Evolutionary conservation across 108 stramenopile species (phyloP).

Genomic region (Parietichytrium sp.): DNA sequence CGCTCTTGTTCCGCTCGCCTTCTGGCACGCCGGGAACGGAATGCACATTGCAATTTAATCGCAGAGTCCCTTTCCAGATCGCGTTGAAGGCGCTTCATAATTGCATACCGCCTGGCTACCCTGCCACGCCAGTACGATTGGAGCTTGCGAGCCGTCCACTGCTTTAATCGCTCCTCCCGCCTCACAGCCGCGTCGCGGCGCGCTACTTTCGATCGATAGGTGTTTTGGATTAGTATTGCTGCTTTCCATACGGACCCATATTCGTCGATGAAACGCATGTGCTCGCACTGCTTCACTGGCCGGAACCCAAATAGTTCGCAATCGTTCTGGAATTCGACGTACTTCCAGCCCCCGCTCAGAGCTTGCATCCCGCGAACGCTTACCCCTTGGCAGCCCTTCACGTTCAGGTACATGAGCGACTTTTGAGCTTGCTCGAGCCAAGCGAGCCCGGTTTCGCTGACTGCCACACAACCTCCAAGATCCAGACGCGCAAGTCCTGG

Average conservation of each 20-base stretch:
- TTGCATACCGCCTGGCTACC: not conserved
- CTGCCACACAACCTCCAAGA: not conserved
- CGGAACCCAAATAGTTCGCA: not conserved
- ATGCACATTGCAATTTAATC: not conserved
- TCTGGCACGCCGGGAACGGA: not conserved
- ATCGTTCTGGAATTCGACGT: slow-evolving; percentile 1
- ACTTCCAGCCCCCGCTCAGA: not conserved
- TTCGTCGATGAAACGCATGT: slow-evolving; percentile 35
- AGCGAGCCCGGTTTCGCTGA: slow-evolving; percentile 10
- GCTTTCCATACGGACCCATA: slow-evolving; percentile 33
- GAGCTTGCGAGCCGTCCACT: slow-evolving; percentile 4
- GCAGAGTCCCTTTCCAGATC: not conserved
- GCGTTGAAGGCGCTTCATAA: not conserved
- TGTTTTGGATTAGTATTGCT: not conserved
- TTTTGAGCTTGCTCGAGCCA: not conserved
- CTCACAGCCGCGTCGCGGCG: not conserved
- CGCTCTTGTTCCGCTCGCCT: not conserved
- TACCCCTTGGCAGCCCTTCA: not conserved
- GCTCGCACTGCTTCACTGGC: not conserved
- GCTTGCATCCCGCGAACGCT: not conserved
- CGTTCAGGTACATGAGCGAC: not conserved
- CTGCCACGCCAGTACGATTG: not conserved
- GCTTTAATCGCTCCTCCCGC: not conserved
- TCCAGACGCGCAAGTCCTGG: not conserved
- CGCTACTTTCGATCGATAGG: not conserved